Percentiles rank a stretch among this genome's conserved stretches.
These are phyloP conservation scores for Porodaedalea pini DNA, from an alignment of 1,284 basidiomycete genomes.

Conservation along the genomic window DNA sequence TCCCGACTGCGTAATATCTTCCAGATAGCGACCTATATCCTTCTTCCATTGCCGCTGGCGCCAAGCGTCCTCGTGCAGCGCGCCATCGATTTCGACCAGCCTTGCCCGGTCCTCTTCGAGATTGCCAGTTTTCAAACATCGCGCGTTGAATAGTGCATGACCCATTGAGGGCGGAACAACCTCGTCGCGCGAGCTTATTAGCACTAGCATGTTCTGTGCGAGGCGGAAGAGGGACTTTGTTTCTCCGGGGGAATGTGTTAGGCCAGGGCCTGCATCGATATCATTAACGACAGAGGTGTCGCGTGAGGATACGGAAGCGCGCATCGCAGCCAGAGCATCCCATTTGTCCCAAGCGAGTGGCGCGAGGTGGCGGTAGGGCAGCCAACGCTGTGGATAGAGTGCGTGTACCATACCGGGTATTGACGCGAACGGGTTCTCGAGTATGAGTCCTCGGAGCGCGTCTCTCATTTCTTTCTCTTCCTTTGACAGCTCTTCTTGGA, in stretches of 20 bases:
- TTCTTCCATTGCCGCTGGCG: conserved; percentile 33
- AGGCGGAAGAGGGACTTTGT: not conserved
- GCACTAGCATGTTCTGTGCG: conserved; percentile 30
- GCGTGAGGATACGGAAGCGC: conserved; percentile 1
- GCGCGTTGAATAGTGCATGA: conserved; percentile 27
- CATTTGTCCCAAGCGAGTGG: conserved; percentile 44
- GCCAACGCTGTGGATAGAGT: conserved; percentile 46
- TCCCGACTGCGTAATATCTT: too few relatives aligned
- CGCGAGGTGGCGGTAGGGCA: conserved; percentile 47
- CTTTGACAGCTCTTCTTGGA: not conserved
- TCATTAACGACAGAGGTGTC: not conserved
- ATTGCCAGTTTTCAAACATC: not conserved
- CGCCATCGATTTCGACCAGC: conserved; percentile 33
- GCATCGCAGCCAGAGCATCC: conserved; percentile 39
- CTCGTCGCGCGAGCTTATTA: conserved; percentile 44
- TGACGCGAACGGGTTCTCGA: conserved; percentile 51
- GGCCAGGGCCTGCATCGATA: conserved; percentile 22
- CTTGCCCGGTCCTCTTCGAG: conserved; percentile 15
- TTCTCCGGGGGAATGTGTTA: not conserved
- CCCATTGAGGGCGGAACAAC: conserved; percentile 45
- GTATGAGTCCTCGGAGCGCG: conserved; percentile 36
- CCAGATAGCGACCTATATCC: conserved; percentile 34
- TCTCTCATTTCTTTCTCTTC: conserved; percentile 19
- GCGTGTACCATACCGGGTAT: conserved; percentile 48
- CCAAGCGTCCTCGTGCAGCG: conserved; percentile 46